These are phyloP conservation scores for Capsicum chinense DNA, from an alignment of 257 asterid genomes.

Conservation along the genomic window DNA sequence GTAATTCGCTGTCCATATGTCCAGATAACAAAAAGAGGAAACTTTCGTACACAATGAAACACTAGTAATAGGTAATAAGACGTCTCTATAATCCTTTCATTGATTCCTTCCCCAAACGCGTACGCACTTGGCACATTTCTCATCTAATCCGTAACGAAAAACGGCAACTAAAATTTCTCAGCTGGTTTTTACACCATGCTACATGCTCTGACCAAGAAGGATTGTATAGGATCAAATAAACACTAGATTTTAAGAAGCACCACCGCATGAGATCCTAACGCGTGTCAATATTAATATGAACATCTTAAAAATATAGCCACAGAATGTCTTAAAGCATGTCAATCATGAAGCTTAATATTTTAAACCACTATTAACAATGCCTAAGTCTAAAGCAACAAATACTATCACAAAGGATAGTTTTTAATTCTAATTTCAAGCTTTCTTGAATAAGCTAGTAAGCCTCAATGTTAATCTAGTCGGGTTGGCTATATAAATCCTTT, in stretches of 20 bases:
- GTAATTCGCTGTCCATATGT: not conserved
- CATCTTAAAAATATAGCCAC: not conserved
- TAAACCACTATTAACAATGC: not conserved
- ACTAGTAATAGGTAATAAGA: not conserved
- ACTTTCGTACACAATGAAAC: not conserved
- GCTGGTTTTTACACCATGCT: not conserved
- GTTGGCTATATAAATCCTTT: not conserved
- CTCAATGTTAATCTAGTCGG: not conserved
- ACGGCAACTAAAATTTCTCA: not conserved
- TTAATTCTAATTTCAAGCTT: not conserved
- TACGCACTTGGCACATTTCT: not conserved
- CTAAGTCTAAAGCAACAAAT: not conserved
- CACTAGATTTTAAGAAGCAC: too few relatives aligned
- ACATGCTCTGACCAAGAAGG: not conserved
- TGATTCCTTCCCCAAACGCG: not conserved
- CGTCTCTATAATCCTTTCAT: constrained; percentile 1
- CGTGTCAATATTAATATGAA: not conserved
- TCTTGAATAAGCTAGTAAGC: not conserved
- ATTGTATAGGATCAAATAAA: not conserved
- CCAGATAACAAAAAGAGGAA: not conserved
- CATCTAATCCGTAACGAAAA: not conserved
- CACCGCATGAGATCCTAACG: not conserved
- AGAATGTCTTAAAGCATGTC: not conserved
- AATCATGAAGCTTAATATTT: not conserved
- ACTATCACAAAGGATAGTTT: not conserved